Conservation (phyloP, 2,329 filamentous ascomycete genomes). For the Orbilia brochopaga region DNA sequence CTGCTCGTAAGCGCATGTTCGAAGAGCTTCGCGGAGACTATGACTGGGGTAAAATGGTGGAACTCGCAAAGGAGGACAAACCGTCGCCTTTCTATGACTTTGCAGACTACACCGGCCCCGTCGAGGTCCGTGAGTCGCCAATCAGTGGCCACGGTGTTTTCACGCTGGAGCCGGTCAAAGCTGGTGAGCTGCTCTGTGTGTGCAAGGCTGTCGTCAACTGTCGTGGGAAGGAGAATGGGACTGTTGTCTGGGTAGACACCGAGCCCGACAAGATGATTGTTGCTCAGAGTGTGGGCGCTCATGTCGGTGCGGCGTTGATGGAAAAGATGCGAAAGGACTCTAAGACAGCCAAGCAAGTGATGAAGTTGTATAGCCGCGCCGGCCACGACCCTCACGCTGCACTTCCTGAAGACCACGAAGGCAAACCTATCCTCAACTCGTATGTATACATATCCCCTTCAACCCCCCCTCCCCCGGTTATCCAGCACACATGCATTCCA, state of each 20-base stretch:
- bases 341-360: no score
- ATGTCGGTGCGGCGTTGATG: background rate
- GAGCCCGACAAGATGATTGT: background rate
- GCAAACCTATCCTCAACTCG: no score
- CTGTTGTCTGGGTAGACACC: slow-evolving; percentile 9
- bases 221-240: slow-evolving; percentile 19
- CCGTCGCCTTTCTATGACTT: slow-evolving; percentile 20
- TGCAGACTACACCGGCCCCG: slow-evolving; percentile 26
- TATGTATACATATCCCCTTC: no score
- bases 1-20: slow-evolving; percentile 10
- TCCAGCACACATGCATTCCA: no score
- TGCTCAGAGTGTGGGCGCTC: background rate
- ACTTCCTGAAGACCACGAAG: no score
- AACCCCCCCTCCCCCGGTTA: no score
- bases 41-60: slow-evolving; percentile 27
- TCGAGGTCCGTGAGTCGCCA: background rate
- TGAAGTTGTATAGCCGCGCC: no score
- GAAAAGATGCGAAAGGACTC: slow-evolving; percentile 14
- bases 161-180: slow-evolving; percentile 17
- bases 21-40: slow-evolving; percentile 22
- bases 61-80: slow-evolving; percentile 22
- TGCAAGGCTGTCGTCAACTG: slow-evolving; percentile 32
- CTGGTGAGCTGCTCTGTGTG: slow-evolving; percentile 31
- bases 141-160: slow-evolving; percentile 32
- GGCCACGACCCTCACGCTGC: no score